Evolutionary conservation across 2,329 filamentous ascomycete species (phyloP).

Genomic region (Anthostomella pinea): DNA sequence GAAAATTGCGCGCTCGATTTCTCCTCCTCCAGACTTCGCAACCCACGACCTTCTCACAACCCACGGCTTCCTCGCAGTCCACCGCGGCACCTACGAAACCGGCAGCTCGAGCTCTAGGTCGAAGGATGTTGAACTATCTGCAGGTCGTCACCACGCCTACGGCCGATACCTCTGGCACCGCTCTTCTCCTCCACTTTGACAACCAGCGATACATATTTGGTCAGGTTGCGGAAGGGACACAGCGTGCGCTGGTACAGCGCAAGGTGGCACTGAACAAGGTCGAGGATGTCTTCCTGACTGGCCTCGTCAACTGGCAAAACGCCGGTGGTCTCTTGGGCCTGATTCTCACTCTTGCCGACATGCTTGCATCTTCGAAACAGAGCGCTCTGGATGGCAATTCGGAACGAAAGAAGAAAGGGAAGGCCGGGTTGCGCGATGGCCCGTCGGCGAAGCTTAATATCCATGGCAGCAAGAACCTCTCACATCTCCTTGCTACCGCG

Average conservation of each 20-base stretch:
- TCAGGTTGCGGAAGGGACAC: constrained; percentile 77
- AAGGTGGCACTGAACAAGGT: constrained; percentile 63
- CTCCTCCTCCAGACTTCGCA: constrained; percentile 4
- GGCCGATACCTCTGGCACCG: constrained; percentile 80
- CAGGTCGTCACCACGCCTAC: constrained; percentile 81
- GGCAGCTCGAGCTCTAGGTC: too few species aligned
- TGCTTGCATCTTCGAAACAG: constrained; percentile 47
- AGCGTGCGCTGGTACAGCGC: constrained; percentile 70
- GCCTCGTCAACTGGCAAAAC: constrained; percentile 70
- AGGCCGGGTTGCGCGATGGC: constrained; percentile 5
- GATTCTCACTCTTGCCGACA: constrained; percentile 79
- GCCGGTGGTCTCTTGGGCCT: constrained; percentile 81
- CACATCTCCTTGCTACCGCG: constrained; percentile 76
- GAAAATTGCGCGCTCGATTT: constrained; percentile 6
- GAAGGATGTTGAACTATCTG: constrained; percentile 70
- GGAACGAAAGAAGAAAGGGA: constrained; percentile 35
- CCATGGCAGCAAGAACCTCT: constrained; percentile 77
- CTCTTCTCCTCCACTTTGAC: constrained; percentile 75
- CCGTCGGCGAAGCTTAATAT: constrained; percentile 52
- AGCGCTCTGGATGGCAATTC: constrained; percentile 38
- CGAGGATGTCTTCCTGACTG: constrained; percentile 79
- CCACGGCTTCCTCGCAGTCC: background rate
- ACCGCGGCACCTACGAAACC: background rate
- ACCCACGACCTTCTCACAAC: background rate
- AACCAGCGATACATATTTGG: constrained; percentile 83